Evolutionary conservation across 2,329 filamentous ascomycete species (phyloP), one percentile per base, ranked within the genome.

Genomic region (Periconia digitata): DNA sequence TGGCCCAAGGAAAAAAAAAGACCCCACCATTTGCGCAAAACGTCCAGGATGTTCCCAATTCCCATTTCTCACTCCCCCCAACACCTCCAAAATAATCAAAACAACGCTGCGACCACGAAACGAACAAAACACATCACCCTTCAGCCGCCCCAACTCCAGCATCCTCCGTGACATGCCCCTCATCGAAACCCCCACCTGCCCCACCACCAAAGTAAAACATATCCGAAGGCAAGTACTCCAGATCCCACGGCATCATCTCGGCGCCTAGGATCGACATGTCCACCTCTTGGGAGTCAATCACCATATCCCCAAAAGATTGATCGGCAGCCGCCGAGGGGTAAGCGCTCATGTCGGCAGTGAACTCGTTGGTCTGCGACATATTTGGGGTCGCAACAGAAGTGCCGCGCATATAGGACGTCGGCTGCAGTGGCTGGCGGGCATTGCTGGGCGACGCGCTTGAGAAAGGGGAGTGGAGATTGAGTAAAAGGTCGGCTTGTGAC

Each of bases 261-360:
- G 84, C 80, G 1, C 83, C 85, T 16, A 91, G 72, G 4, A 82
- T 74, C 20, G 81, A 83, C 76, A 92, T 86, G 54, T 92, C 87
- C 27, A 92, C 83, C 55, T 92, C 87, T 54, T 89, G 87, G 50
- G 83, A 86, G 64, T 90, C 84, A 55, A 92, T 89, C 52, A 87
- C 85, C 72, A 91, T 86, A 49, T 77, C 73, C 4, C 72, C 72
- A 40, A 77, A 69, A 1, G 68, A 57, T 6, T 58, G 58, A 18
- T 69, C 59, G 6, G 60, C 56, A 2, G 61, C 58, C 2, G 56
- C 60, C 2, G 62, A n/a, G n/a, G n/a, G 51, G 29, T 65, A 69
- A 8, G 56, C 58, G 24, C 45, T 46, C 37, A 63, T 62, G 3
- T 59, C 58, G 1, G 66, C 58, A 1, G 66, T 65, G 13, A 67